phyloP scores from a whole-genome alignment of 495 filamentous ascomycete genomes.

The Penicillium soppii region DNA sequence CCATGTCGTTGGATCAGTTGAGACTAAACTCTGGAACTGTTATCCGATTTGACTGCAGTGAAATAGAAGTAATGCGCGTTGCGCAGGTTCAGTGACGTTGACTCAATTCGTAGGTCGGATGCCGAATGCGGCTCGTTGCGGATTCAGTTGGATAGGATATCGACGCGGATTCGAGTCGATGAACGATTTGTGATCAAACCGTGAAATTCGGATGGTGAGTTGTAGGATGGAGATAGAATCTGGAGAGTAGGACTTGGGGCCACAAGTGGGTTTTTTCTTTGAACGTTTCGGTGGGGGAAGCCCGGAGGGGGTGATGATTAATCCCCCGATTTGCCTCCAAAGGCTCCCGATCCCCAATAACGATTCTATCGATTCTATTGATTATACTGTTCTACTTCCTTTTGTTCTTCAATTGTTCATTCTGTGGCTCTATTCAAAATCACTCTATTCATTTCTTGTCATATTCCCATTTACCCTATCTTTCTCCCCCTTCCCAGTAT shows the following conservation, averaged over 20 bases:
- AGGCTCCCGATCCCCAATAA: background rate
- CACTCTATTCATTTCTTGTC: background rate
- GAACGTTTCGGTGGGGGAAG: constrained; percentile 12
- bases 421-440: background rate
- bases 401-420: background rate
- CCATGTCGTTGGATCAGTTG: constrained; percentile 50
- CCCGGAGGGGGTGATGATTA: constrained; percentile 22
- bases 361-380: no score
- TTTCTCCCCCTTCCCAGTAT: background rate
- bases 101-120: constrained; percentile 5
- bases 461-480: background rate
- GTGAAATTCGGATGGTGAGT: background rate
- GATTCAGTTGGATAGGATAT: background rate
- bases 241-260: constrained; percentile 11
- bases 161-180: background rate
- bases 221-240: constrained; percentile 2
- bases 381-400: background rate
- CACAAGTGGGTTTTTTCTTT: constrained; percentile 15
- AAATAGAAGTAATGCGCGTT: constrained; percentile 7
- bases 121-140: constrained; percentile 23
- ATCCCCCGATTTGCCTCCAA: constrained; percentile 11
- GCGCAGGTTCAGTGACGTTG: constrained; percentile 8
- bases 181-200: background rate
- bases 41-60: constrained; percentile 3
- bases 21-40: background rate